phyloP scores from a whole-genome alignment of 2,329 filamentous ascomycete species.

The Nothophaeocryptopus gaeumannii region DNA sequence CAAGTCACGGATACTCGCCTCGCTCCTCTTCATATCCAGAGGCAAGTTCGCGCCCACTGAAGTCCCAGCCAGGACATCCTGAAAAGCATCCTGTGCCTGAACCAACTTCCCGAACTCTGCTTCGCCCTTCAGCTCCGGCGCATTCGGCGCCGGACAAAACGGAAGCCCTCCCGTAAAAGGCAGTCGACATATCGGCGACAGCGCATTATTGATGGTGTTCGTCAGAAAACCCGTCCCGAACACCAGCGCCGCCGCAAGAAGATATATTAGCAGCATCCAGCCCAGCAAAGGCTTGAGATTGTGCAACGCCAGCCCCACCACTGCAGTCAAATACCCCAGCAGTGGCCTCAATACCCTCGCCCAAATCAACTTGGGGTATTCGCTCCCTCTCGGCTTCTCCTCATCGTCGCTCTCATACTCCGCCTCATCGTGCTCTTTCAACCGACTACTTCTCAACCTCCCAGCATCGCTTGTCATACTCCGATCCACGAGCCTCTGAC shows the following conservation, averaged over 20 bases:
- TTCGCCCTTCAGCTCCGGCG: constrained; percentile 29
- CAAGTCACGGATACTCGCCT: constrained; percentile 71
- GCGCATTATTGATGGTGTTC: constrained; percentile 57
- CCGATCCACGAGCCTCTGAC: constrained; percentile 26
- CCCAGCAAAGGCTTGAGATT: constrained; percentile 65
- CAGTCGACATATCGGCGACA: constrained; percentile 68
- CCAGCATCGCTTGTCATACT: constrained; percentile 35
- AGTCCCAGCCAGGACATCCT: constrained; percentile 68
- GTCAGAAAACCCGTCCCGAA: constrained; percentile 62
- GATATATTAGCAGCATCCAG: constrained; percentile 59
- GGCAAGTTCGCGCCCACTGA: constrained; percentile 66
- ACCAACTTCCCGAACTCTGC: constrained; percentile 74
- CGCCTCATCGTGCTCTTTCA: constrained; percentile 24
- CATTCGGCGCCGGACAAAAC: constrained; percentile 51
- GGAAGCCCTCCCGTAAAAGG: constrained; percentile 64
- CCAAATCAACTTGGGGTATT: constrained; percentile 29
- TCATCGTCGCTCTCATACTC: constrained; percentile 27
- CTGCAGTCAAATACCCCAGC: constrained; percentile 52
- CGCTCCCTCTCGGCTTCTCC: neutral
- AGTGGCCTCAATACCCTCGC: constrained; percentile 36
- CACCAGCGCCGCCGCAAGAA: constrained; percentile 58
- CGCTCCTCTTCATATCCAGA: constrained; percentile 74
- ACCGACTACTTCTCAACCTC: constrained; percentile 12
- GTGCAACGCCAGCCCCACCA: constrained; percentile 59
- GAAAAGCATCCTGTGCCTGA: constrained; percentile 70